These are phyloP conservation scores for Sparassis latifolia DNA, from an alignment of 1,284 basidiomycete species.

Conservation along the genomic window DNA sequence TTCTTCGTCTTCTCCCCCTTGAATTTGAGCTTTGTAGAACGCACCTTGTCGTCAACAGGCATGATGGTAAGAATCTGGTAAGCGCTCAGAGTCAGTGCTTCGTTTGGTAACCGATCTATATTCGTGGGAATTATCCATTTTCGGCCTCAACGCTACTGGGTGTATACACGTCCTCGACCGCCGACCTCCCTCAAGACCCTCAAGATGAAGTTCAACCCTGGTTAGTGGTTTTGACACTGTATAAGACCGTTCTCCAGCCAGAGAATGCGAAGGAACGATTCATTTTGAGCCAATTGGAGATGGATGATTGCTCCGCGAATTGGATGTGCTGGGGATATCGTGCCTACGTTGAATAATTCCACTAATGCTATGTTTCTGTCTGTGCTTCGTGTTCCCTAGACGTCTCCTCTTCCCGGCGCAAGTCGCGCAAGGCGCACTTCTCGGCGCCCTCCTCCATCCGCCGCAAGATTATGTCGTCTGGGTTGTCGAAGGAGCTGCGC, in stretches of 20 bases:
- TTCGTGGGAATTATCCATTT: conserved; percentile 5
- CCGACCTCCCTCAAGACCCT: conserved; percentile 53
- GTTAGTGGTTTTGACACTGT: conserved; percentile 40
- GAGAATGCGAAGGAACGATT: conserved; percentile 13
- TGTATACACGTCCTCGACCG: conserved; percentile 14
- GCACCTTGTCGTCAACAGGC: conserved; percentile 43
- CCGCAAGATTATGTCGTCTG: conserved; percentile 96
- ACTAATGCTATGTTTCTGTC: conserved; percentile 8
- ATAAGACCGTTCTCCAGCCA: conserved; percentile 18
- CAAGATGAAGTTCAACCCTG: conserved; percentile 76
- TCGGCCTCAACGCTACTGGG: background rate
- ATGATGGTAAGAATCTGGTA: conserved; percentile 20
- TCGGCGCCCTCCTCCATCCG: conserved; percentile 87
- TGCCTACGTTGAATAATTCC: conserved; percentile 4
- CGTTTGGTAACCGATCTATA: background rate
- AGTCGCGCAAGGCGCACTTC: conserved; percentile 97
- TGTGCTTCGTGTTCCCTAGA: conserved; percentile 37
- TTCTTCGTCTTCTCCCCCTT: conserved; percentile 82
- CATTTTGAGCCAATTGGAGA: conserved; percentile 26
- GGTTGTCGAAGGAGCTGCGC: conserved; percentile 94
- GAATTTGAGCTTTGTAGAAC: conserved; percentile 73
- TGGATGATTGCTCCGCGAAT: conserved; percentile 44
- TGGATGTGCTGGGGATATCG: conserved; percentile 37
- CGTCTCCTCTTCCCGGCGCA: conserved; percentile 87
- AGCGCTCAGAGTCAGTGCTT: background rate